These are phyloP conservation scores for Liriodendron chinense DNA, from an alignment of 164 flowering plant species.

Conservation along the genomic window DNA sequence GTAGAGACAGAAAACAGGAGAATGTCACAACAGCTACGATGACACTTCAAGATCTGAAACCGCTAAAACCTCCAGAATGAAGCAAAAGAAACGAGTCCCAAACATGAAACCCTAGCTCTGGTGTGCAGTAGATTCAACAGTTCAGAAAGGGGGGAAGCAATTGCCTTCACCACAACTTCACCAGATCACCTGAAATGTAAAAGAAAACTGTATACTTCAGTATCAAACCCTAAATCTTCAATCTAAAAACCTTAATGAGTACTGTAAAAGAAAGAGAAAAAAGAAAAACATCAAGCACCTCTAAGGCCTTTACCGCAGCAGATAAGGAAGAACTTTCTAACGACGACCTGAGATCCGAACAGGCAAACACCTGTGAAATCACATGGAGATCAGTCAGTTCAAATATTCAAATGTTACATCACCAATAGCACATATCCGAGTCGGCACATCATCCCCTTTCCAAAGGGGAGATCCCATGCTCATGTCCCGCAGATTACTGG, in stretches of 20 bases:
- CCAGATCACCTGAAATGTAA: constrained; percentile 5
- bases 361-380: too few relatives aligned
- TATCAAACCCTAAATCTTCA: not conserved
- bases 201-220: not conserved
- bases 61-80: not conserved
- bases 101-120: constrained; percentile 4
- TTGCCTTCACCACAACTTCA: not conserved
- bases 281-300: not conserved
- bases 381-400: too few relatives aligned
- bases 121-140: not conserved
- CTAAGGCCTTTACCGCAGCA: too few relatives aligned
- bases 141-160: not conserved
- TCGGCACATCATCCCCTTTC: too few relatives aligned
- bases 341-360: too few relatives aligned
- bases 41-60: not conserved
- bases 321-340: too few relatives aligned
- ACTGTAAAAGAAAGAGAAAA: too few relatives aligned
- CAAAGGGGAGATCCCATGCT: too few relatives aligned
- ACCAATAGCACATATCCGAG: too few relatives aligned
- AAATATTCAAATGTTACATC: too few relatives aligned
- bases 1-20: not conserved
- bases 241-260: not conserved
- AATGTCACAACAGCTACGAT: not conserved
- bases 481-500: too few relatives aligned
- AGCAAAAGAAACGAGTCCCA: not conserved